Base-by-base conservation (phyloP, 2,329 filamentous ascomycete species). In the Chrysoporthe austroafricana region DNA sequence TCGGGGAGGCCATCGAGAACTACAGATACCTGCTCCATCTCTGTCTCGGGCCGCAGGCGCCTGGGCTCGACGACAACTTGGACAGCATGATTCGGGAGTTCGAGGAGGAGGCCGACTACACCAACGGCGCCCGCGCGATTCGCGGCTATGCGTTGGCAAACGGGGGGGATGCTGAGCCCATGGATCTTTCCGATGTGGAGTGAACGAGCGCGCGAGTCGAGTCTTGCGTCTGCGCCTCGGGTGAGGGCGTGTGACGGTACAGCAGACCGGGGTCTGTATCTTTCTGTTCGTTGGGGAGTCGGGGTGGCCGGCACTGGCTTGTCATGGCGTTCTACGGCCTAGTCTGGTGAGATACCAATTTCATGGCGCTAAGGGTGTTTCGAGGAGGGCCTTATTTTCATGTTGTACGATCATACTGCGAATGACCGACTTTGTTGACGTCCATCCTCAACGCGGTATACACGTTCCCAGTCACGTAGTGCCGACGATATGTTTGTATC, bases 1-100 rank as follows among this genome's bases (percentile, higher is more conserved):
- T 90, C 48, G 88, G 90, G 46, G 90, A 92, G 76, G 89, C 89
- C 75, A 91, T 91, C 71, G 89, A 90, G 72, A 88, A 90, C 76
- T 95, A 94, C 77, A 85, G 90, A 70, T 85, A 85, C 66, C 82
- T 94, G 42, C 86, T 93, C 43, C 87, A 86, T 68, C 86, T 86
- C 69, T 92, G 91, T 68, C 81, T 94, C 39, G 89, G 90, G 36
- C 84, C 89, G 18, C 84, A 87, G 72, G 90, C 91, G 62, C 89
- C 91, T 71, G 89, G 87, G 71, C 84, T 93, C 46, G 91, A 93
- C 76, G 82, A 83, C 57, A 89, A 88, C 73, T 77, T 89, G 62
- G 85, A 88, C 74, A 86, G 83, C 68, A 78, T 89, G 70, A 87
- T 89, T 72, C 82, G 85, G 59, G 86, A 88, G 82, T 88, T 89